A percentile compares a stretch with the other conserved stretches of the same genome.
phyloP scores from a whole-genome alignment of 306 rosid genomes.

The Quercus rubra region DNA sequence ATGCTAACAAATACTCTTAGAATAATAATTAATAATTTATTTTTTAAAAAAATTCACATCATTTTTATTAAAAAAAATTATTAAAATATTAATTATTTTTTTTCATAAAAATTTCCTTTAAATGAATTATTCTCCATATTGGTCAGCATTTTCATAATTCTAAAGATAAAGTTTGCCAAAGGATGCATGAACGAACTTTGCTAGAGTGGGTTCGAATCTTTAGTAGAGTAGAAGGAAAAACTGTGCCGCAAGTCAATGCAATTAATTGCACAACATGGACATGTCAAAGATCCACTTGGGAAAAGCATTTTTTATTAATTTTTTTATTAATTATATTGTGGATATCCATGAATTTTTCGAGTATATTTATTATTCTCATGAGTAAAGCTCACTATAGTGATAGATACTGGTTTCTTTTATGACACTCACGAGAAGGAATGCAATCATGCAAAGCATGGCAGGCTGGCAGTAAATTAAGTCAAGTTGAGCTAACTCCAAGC shows the following conservation, averaged over 20 bases:
- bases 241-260: background rate
- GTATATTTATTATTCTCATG: too few relatives aligned
- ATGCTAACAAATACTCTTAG: fast-evolving
- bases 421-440: too few relatives aligned
- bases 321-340: too few relatives aligned
- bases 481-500: background rate
- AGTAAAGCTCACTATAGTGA: background rate
- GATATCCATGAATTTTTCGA: too few relatives aligned
- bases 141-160: too few relatives aligned
- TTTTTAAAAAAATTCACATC: fast-evolving
- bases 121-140: too few relatives aligned
- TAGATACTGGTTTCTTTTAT: background rate
- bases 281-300: background rate
- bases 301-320: background rate
- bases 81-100: too few relatives aligned
- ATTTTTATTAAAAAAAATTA: fast-evolving
- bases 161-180: too few relatives aligned
- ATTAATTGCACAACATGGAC: background rate
- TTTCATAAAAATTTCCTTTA: too few relatives aligned
- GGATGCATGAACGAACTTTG: too few relatives aligned
- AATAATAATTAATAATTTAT: fast-evolving
- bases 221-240: too few relatives aligned
- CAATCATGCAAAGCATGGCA: background rate
- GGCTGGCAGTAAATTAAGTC: background rate
- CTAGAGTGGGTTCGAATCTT: too few relatives aligned